Base-by-base conservation (phyloP, 1,139 yeast genomes). In the Saccharomyces pastorianus region DNA sequence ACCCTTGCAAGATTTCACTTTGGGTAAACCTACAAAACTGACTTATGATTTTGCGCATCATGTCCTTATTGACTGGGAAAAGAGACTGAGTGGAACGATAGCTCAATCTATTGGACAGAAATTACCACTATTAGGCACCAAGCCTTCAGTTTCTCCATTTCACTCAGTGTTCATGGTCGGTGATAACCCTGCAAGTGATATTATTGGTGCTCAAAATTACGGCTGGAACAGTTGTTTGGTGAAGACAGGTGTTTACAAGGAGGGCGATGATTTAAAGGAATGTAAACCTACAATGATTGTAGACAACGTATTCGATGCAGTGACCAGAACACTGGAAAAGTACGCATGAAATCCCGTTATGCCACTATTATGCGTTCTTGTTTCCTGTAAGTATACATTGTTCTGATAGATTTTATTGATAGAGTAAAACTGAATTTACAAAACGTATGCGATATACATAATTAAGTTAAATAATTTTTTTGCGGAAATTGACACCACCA, bases 131-230 rank as follows among this genome's bases (percentile, higher is more conserved):
- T 53, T 67, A 28, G 69, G 70, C 13, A 56, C 54, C 28, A 57
- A 63, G 17, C 64, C 65, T 8, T 52, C 51, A 20, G 25, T 32
- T 2, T 58, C 67, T 1, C 69, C 69, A 13, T 82, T 82, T 59
- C 70, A 74, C 28, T 72, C 77, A 38, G 85, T 93, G 1, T 91
- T 78, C 72, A 93, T 93, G 99, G 88, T 93, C 31, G 99, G 99
- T 27, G 99, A 93, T 71, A 93, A 93, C 69, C 98, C 97, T 2
- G 93, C 84, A 28, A 83, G 91, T 52, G 99, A 93, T 67, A 93
- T 93, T 50, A 77, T 78, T 58, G 99, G 99, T 0, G 99, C 96
- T 1, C 85, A 86, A 64, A 76, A 76, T 55, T 83, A 83, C 66
- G 96, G 96, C 1, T 93, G 98, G 98, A 82, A 85, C 51, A 84